phyloP scores from a whole-genome alignment of 2,329 filamentous ascomycete genomes.

The Drechslera avenae region DNA sequence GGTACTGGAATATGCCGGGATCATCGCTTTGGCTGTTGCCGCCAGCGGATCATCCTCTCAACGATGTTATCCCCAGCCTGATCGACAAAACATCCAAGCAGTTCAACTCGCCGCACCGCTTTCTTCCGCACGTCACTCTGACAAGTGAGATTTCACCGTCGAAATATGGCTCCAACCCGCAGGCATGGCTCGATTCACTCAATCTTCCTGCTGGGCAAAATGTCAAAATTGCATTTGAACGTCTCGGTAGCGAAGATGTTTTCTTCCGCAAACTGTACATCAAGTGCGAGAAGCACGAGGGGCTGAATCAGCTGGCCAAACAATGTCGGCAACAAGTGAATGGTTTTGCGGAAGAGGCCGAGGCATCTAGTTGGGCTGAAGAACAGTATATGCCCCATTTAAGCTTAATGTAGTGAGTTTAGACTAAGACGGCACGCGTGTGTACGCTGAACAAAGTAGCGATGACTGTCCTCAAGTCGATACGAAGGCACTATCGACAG shows the following conservation, averaged over 20 bases:
- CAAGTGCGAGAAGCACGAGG: slow-evolving; percentile 38
- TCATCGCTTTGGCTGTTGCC: slow-evolving; percentile 53
- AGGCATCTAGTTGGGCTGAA: slow-evolving; percentile 39
- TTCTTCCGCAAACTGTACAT: slow-evolving; percentile 50
- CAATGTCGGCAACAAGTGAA: slow-evolving; percentile 36
- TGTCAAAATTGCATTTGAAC: slow-evolving; percentile 37
- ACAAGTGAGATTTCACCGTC: slow-evolving; percentile 44
- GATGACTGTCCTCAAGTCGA: slow-evolving; percentile 35
- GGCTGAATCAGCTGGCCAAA: slow-evolving; percentile 36
- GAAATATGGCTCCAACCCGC: slow-evolving; percentile 37
- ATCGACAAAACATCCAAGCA: slow-evolving; percentile 42
- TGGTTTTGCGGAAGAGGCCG: slow-evolving; percentile 27
- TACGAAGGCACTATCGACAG: slow-evolving; percentile 24
- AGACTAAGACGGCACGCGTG: slow-evolving; percentile 16
- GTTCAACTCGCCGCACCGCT: slow-evolving; percentile 46
- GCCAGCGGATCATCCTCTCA: slow-evolving; percentile 40
- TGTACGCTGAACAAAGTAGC: slow-evolving; percentile 14
- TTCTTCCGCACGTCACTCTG: slow-evolving; percentile 52
- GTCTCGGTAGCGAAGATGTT: slow-evolving; percentile 41
- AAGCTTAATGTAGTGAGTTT: slow-evolving; percentile 51
- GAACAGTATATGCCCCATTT: slow-evolving; percentile 47
- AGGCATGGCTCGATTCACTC: slow-evolving; percentile 46
- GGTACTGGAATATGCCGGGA: slow-evolving; percentile 42
- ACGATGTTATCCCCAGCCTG: slow-evolving; percentile 37
- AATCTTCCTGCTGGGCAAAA: slow-evolving; percentile 21